A percentile compares a stretch with the other conserved stretches of the same genome.
Conservation (phyloP, 306 rosid genomes). For the Vigna radiata region DNA sequence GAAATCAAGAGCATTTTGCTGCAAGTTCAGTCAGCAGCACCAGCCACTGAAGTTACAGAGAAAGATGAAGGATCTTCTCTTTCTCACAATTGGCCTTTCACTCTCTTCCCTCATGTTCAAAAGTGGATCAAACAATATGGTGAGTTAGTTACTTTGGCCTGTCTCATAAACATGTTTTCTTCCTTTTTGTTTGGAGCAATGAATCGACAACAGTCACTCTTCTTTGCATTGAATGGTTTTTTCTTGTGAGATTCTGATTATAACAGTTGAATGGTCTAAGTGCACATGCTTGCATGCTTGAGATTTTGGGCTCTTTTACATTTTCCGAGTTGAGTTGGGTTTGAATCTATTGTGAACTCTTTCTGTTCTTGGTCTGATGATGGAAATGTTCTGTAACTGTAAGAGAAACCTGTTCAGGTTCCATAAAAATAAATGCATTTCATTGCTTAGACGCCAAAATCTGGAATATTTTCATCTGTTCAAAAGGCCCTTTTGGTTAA, state of each 20-base stretch:
- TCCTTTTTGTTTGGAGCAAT: not conserved
- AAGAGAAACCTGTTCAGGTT: not conserved
- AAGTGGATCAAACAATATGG: constrained; percentile 68
- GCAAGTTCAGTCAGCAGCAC: constrained; percentile 14
- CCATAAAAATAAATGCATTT: not conserved
- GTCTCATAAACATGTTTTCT: not conserved
- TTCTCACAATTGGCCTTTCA: constrained; percentile 60
- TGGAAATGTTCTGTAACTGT: not conserved
- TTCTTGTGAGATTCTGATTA: not conserved
- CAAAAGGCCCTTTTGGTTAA: not conserved
- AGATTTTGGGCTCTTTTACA: not conserved
- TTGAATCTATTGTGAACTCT: not conserved
- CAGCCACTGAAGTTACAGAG: not conserved
- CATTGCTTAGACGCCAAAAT: not conserved
- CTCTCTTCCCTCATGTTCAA: constrained; percentile 55
- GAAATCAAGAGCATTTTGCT: constrained; percentile 56
- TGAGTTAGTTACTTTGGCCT: not conserved
- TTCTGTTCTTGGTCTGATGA: not conserved
- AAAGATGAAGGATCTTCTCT: constrained; percentile 11
- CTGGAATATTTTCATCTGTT: not conserved
- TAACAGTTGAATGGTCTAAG: not conserved
- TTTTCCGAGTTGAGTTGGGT: not conserved
- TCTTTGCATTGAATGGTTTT: not conserved
- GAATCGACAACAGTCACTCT: not conserved
- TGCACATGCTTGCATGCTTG: not conserved